Base-by-base conservation (phyloP, 2,329 filamentous ascomycete genomes). In the Helotiales sp. region DNA sequence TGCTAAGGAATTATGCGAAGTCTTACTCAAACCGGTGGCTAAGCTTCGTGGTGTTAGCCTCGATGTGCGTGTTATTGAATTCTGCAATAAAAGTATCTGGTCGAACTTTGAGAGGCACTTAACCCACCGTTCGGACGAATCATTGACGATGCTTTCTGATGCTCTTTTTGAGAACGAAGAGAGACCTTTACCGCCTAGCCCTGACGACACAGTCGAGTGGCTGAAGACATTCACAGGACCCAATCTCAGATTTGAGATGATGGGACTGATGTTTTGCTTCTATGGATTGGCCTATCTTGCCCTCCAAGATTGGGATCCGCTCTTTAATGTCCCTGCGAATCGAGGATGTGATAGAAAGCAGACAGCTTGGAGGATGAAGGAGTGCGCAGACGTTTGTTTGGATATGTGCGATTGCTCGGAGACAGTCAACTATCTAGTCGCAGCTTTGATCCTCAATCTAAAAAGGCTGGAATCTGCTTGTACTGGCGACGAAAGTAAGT, bases 351-450 rank as follows among this genome's bases (percentile, higher is more conserved):
- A 69, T 44, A 62, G 68, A 49, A 66, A 61, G 58, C 61, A 69
- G 42, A 64, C 62, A 6, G 58, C 63, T 27, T 69, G 64, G 67
- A 65, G 68, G 50, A 70, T 70, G 69, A 67, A 66, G 42, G 67
- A 69, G 31, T 70, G 67, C 57, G 67, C 67, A 3, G 62, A 67
- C 48, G 55, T 66, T 27, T 69, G 66, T 46, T 58, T 70, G 8
- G 64, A 60, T 24, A 59, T 69, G 57, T 63, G 61, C 46, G 61
- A 63, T 40, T 55, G 49, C 27, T 57, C 61, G 29, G 61, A 63
- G 10, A 63, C 61, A 25, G 59, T 61, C 40, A 61, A 59, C 25
- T 57, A 54, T 31, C 13, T 61, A n/a, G 57, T 61, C 7, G 40
- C 57, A 5, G 58, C 58, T 8, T 50, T 63, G 2, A 61, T 63